Base-by-base conservation (phyloP, 1,139 yeast species). In the Lodderomyces margitis region DNA sequence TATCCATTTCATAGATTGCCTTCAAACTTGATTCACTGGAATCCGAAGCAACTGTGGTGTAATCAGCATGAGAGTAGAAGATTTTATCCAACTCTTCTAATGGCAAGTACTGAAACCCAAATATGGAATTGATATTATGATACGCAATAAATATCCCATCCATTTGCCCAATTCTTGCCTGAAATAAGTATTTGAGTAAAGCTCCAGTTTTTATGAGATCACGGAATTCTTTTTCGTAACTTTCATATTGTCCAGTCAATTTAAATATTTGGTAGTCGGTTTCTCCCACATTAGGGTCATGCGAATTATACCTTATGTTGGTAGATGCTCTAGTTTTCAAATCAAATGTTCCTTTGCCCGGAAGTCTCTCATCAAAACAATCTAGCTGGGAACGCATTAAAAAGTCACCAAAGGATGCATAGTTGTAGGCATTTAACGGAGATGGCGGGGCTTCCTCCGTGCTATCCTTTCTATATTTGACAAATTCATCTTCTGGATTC, bases 131-230 rank as follows among this genome's bases (percentile, higher is more conserved):
- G 42, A 89, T 75, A 58, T 89, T 92, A 62, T 92, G 98, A 58
- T 84, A 92, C 0, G 96, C 96, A 19, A 92, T 72, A 52, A 87
- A 89, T 4, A 92, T 88, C 5, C 98, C 98, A 61, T 91, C 97
- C 98, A 92, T 92, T 53, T 86, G 82, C 1, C 98, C 98, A 37
- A 92, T 86, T 47, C 97, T 73, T 0, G 97, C 98, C 59, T 92
- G 98, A 49, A 91, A 71, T 10, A 87, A 76, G 57, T 91, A 92
- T 61, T 92, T 92, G 52, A 92, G 66, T 63, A 92, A 63, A 0
- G 94, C 84, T 1, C 75, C 76, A 1, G 92, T 78, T 44, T 87
- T 68, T 11, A 85, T 77, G 52, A 92, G 72, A 56, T 92, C 98
- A 47, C 67, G 72, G 57, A 76, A 74, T 55, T 92, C 98, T 25